These are phyloP conservation scores for Lentinula sp. DNA, from an alignment of 768 basidiomycete species.

Conservation along the genomic window DNA sequence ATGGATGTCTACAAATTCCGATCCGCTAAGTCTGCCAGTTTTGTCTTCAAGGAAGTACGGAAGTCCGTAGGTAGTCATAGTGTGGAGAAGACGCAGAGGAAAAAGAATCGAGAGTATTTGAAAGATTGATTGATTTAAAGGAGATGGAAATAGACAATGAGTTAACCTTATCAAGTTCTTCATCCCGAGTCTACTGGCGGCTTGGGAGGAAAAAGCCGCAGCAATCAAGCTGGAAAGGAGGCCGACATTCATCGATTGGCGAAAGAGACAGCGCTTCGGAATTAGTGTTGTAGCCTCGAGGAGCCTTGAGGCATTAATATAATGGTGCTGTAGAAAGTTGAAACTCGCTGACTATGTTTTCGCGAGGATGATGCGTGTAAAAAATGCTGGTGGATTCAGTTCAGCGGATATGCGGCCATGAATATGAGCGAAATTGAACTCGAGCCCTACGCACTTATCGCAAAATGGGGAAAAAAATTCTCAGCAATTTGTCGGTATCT, in stretches of 20 bases:
- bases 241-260: not conserved
- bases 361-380: not conserved
- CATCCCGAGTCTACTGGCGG: not conserved
- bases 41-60: constrained; percentile 63
- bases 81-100: not conserved
- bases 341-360: not conserved
- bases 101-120: not conserved
- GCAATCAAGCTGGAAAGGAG: not conserved
- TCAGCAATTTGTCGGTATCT: not conserved
- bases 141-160: not conserved
- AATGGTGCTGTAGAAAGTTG: not conserved
- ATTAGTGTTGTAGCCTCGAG: not conserved
- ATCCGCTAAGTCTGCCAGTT: constrained; percentile 44
- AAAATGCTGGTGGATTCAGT: not conserved
- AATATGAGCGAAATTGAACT: not conserved
- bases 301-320: not conserved
- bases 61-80: constrained; percentile 44
- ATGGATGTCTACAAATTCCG: constrained; percentile 59
- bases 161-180: not conserved
- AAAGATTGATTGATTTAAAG: not conserved
- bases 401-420: not conserved
- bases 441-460: not conserved
- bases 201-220: not conserved
- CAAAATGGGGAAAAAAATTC: not conserved
- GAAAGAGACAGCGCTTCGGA: not conserved